Percentiles rank a stretch among this genome's conserved stretches.
phyloP scores from a whole-genome alignment of 176 grass and related monocot species.

The Thinopyrum elongatum region DNA sequence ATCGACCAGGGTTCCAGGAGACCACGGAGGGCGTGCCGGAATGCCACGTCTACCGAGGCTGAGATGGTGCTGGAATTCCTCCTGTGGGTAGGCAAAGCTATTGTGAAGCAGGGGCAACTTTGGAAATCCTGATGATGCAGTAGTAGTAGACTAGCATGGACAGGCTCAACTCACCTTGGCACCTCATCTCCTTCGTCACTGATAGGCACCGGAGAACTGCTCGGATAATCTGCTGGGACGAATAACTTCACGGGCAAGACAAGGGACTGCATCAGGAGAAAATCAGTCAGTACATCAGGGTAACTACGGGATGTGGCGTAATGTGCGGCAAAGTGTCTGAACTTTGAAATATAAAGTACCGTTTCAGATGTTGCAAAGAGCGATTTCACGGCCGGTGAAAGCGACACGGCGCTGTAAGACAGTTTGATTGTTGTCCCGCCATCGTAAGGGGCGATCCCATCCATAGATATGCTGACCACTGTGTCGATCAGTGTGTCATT shows the following conservation, averaged over 20 bases:
- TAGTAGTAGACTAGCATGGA: not conserved
- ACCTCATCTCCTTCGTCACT: not conserved
- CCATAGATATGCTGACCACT: slow-evolving; percentile 2
- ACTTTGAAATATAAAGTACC: not conserved
- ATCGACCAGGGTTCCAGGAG: slow-evolving; percentile 12
- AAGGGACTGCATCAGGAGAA: slow-evolving; percentile 6
- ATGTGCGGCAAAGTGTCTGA: not conserved
- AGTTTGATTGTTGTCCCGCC: slow-evolving; percentile 20
- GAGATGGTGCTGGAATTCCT: slow-evolving; percentile 11
- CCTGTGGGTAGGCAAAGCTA: not conserved
- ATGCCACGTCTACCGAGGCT: not conserved
- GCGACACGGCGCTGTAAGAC: not conserved
- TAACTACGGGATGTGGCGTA: not conserved
- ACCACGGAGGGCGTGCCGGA: not conserved
- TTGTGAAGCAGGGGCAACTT: not conserved
- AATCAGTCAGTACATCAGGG: not conserved
- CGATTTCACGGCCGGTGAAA: not conserved
- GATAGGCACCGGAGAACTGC: slow-evolving; percentile 27
- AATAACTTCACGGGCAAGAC: not conserved
- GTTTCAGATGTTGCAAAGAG: not conserved
- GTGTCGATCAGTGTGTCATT: slow-evolving; percentile 29
- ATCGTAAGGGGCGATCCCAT: not conserved
- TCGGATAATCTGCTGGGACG: slow-evolving; percentile 28
- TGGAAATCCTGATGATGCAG: not conserved
- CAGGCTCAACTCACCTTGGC: not conserved